Conservation (phyloP, 768 basidiomycete species). For the Solioccasus polychromus region DNA sequence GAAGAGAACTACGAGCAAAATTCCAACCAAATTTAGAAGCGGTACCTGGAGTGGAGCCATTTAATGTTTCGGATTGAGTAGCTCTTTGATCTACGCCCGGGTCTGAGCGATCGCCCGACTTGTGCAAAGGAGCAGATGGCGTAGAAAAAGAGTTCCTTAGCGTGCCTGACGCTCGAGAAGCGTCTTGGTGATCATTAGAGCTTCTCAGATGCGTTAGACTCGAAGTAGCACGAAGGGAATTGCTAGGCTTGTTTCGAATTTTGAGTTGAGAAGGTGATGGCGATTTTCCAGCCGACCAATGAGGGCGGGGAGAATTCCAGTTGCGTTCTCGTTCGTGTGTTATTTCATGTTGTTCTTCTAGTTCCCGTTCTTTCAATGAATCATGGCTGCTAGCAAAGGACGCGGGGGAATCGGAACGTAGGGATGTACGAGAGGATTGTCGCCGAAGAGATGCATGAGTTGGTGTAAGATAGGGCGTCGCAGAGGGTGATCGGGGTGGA, state of each 20-base stretch:
- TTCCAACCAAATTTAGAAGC: slow-evolving; percentile 38
- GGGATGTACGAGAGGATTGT: slow-evolving; percentile 32
- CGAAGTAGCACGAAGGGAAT: slow-evolving; percentile 16
- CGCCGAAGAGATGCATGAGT: slow-evolving; percentile 31
- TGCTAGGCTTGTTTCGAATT: not conserved
- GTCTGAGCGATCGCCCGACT: slow-evolving; percentile 2
- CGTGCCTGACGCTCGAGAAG: slow-evolving; percentile 2
- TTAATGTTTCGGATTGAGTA: not conserved
- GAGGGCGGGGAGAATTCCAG: slow-evolving; percentile 67
- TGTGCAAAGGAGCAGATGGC: not conserved
- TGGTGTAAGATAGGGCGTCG: slow-evolving; percentile 35
- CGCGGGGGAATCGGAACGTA: slow-evolving; percentile 42
- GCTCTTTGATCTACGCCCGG: not conserved
- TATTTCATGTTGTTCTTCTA: slow-evolving; percentile 33
- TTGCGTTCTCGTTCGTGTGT: slow-evolving; percentile 61
- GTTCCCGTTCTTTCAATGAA: slow-evolving; percentile 30
- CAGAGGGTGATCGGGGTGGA: slow-evolving; percentile 41
- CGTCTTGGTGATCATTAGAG: slow-evolving; percentile 8
- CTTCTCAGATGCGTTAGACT: slow-evolving; percentile 16
- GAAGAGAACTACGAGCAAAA: slow-evolving; percentile 37
- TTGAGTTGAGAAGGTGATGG: slow-evolving; percentile 12
- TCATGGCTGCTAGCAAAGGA: slow-evolving; percentile 37
- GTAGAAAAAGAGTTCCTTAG: not conserved
- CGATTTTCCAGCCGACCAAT: slow-evolving; percentile 40
- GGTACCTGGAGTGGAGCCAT: slow-evolving; percentile 19